Percentiles rank a stretch among this genome's conserved stretches.
Evolutionary conservation across 2,329 filamentous ascomycete species (phyloP).

Genomic region (Colletotrichum sp.): DNA sequence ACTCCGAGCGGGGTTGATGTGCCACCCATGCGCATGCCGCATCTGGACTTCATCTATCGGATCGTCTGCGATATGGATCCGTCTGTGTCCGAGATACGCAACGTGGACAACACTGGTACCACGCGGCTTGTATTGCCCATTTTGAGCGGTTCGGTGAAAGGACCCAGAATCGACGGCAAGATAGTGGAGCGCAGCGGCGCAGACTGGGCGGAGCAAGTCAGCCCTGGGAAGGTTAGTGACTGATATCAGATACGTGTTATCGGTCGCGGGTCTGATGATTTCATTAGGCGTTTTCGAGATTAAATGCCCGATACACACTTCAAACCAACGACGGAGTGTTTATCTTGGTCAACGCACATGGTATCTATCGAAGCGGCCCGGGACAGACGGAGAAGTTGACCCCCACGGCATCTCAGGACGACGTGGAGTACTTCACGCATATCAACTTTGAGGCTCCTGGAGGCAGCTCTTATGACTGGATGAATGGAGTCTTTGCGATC

Average conservation of each 20-base stretch:
- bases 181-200: slow-evolving; percentile 27
- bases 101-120: slow-evolving; percentile 17
- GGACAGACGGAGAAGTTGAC: background rate
- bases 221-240: slow-evolving; percentile 11
- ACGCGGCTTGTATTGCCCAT: slow-evolving; percentile 26
- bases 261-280: background rate
- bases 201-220: slow-evolving; percentile 24
- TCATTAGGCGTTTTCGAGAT: slow-evolving; percentile 12
- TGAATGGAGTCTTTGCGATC: slow-evolving; percentile 24
- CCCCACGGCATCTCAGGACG: slow-evolving; percentile 19
- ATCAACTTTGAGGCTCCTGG: slow-evolving; percentile 26
- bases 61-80: slow-evolving; percentile 26
- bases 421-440: slow-evolving; percentile 27
- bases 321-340: slow-evolving; percentile 23
- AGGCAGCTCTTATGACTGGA: slow-evolving; percentile 22
- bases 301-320: slow-evolving; percentile 25
- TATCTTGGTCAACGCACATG: slow-evolving; percentile 25
- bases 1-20: slow-evolving; percentile 15
- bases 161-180: slow-evolving; percentile 21
- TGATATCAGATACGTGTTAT: background rate
- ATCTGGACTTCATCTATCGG: slow-evolving; percentile 26
- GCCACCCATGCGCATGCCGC: slow-evolving; percentile 24
- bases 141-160: slow-evolving; percentile 20
- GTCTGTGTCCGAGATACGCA: slow-evolving; percentile 16
- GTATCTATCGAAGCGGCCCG: slow-evolving; percentile 11